Conservation (phyloP, 768 basidiomycete genomes). For the Cystofilobasidium capitatum region DNA sequence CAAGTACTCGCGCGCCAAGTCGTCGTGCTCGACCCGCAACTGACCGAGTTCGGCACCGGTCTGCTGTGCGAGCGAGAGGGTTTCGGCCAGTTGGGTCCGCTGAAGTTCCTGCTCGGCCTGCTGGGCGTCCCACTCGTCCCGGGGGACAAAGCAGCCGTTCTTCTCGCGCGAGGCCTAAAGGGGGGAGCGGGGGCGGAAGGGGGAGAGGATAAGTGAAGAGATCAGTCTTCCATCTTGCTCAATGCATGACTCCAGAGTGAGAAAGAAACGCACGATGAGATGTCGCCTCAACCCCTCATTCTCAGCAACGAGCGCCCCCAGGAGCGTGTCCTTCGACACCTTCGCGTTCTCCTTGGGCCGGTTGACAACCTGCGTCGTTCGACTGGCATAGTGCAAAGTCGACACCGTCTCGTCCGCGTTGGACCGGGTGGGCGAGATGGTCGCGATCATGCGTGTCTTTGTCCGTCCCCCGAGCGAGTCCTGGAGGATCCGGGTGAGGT, state of each 20-base stretch:
- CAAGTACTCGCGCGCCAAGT: too few relatives aligned
- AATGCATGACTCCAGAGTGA: not conserved
- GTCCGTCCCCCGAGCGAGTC: conserved; percentile 97
- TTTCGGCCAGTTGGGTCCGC: too few relatives aligned
- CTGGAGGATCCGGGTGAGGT: conserved; percentile 92
- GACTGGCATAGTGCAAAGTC: conserved; percentile 89
- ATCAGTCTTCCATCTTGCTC: too few relatives aligned
- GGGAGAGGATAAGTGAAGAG: not conserved
- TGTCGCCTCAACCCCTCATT: conserved; percentile 89
- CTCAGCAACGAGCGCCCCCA: conserved; percentile 88
- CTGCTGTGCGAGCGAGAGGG: too few relatives aligned
- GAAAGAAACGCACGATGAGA: conserved; percentile 44
- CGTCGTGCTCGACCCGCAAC: too few relatives aligned
- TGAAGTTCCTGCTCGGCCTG: too few relatives aligned
- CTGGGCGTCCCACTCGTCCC: conserved; percentile 90
- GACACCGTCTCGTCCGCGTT: conserved; percentile 96
- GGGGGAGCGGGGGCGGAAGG: not conserved
- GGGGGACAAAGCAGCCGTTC: conserved; percentile 88
- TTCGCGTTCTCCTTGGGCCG: conserved; percentile 91
- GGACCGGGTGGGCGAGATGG: conserved; percentile 82
- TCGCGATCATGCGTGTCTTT: conserved; percentile 95
- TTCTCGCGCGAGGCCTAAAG: conserved; percentile 73
- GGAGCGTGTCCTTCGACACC: conserved; percentile 78
- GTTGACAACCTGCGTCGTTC: conserved; percentile 90
- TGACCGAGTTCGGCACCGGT: conserved; percentile 62